These are phyloP conservation scores for Leptomonas pyrrhocoris DNA, from an alignment of 208 protist genomes.

Conservation along the genomic window DNA sequence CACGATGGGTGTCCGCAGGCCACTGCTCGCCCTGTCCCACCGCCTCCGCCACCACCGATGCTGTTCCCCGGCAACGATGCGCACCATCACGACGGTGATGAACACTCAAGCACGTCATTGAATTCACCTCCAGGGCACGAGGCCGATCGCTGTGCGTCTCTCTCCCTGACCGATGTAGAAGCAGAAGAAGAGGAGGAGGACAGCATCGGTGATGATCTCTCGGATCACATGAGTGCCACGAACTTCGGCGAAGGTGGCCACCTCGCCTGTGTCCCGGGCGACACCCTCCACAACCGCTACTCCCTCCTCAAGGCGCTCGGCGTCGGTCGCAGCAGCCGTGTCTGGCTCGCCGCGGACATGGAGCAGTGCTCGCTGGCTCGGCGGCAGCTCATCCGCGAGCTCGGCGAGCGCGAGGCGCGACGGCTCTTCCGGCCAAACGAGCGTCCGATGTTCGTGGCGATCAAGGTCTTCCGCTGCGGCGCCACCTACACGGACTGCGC, in stretches of 20 bases:
- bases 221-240: constrained; percentile 34
- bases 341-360: constrained; percentile 74
- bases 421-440: constrained; percentile 40
- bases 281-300: constrained; percentile 70
- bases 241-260: constrained; percentile 59
- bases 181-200: background rate
- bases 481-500: constrained; percentile 44
- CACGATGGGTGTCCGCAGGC: background rate
- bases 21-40: constrained; percentile 1
- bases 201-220: constrained; percentile 7
- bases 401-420: constrained; percentile 42
- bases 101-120: no score
- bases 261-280: constrained; percentile 62
- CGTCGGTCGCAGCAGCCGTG: constrained; percentile 52
- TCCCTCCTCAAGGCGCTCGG: constrained; percentile 52
- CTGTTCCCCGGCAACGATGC: no score
- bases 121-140: no score
- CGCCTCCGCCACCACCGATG: background rate
- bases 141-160: background rate
- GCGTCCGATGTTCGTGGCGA: constrained; percentile 63
- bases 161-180: background rate
- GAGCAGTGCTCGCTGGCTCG: constrained; percentile 52
- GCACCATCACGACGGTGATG: no score
- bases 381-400: constrained; percentile 42
- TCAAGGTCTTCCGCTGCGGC: constrained; percentile 75